Conservation (phyloP, 139 green algal species). For the Chlamydomonas schloesseri region DNA sequence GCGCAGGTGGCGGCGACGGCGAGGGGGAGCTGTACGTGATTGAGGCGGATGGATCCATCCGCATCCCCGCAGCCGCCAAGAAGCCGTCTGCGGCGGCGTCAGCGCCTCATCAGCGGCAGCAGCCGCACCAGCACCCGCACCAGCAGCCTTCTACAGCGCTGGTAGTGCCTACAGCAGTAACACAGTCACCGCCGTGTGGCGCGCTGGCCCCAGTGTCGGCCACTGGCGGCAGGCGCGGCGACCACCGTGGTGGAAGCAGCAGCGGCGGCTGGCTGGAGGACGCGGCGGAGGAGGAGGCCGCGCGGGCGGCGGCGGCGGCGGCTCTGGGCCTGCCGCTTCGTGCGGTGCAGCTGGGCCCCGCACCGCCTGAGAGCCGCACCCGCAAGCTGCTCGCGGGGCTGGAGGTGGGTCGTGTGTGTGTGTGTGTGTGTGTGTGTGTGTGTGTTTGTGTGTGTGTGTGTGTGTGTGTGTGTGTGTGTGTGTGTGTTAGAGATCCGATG, state of each 20-base stretch:
- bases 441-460: no score
- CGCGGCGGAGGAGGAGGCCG: not conserved
- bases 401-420: no score
- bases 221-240: no score
- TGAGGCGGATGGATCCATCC: slow-evolving; percentile 26
- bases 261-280: not conserved
- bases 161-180: no score
- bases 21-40: not conserved
- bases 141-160: no score
- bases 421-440: no score
- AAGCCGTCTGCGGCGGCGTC: not conserved
- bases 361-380: not conserved
- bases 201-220: no score
- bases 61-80: slow-evolving; percentile 25
- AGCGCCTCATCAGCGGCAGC: not conserved
- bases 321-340: not conserved
- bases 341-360: not conserved
- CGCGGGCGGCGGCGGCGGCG: not conserved
- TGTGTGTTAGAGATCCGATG: no score
- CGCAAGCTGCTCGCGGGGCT: no score
- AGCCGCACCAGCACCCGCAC: not conserved
- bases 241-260: no score
- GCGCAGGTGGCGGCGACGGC: not conserved
- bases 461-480: no score
- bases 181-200: no score